These are phyloP conservation scores for Kwoniella newhampshirensis DNA, from an alignment of 768 basidiomycete species.

Conservation along the genomic window DNA sequence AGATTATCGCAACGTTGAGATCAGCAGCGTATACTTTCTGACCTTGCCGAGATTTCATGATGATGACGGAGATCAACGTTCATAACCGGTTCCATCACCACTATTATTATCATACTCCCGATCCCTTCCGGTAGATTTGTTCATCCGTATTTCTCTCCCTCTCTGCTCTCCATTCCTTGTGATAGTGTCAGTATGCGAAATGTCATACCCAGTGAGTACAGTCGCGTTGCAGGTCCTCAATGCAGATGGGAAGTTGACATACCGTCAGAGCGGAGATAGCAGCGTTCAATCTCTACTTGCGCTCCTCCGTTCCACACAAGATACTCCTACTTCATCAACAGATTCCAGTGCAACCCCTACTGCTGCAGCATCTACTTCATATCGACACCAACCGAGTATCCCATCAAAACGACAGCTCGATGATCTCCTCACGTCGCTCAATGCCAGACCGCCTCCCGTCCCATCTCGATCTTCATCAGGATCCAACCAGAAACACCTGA, in stretches of 20 bases:
- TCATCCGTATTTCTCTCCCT: too few relatives aligned
- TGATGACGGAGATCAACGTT: too few relatives aligned
- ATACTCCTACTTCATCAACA: conserved; percentile 1
- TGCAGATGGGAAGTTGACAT: background rate
- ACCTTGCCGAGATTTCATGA: too few relatives aligned
- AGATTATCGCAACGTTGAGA: background rate
- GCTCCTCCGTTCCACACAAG: conserved; percentile 27
- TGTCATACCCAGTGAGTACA: conserved; percentile 16
- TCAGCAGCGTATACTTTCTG: too few relatives aligned
- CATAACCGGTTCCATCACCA: background rate
- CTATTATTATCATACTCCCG: too few relatives aligned
- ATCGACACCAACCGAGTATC: conserved; percentile 8
- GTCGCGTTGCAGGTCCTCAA: too few relatives aligned
- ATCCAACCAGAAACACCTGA: conserved; percentile 9
- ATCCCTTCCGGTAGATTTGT: too few relatives aligned
- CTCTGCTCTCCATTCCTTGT: too few relatives aligned
- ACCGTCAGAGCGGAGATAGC: conserved; percentile 2
- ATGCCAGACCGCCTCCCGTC: conserved; percentile 6
- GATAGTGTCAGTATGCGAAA: too few relatives aligned
- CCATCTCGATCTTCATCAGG: conserved; percentile 1
- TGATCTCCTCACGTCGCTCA: conserved; percentile 39
- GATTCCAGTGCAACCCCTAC: background rate
- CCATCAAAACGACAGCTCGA: conserved; percentile 39
- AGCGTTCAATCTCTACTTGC: conserved; percentile 31
- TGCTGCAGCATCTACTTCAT: conserved; percentile 2